Evolutionary conservation across 805 yeast species (phyloP).

Genomic region (Saccharomyces eubayanus): DNA sequence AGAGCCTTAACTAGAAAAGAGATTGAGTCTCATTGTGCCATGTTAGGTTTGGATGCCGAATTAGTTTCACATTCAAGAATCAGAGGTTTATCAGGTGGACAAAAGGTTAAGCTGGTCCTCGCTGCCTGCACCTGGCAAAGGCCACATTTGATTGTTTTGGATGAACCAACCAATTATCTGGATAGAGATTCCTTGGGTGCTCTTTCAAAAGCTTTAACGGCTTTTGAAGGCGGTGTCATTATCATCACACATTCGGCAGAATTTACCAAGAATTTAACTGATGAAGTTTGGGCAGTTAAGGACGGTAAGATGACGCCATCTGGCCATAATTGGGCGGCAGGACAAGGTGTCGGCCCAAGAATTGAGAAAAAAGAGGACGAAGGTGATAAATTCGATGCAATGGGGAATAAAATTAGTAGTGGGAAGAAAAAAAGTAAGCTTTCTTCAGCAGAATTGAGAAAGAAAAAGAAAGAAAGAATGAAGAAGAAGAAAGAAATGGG

Average conservation of each 20-base stretch:
- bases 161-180: constrained; percentile 97
- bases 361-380: constrained; percentile 84
- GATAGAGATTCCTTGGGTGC: constrained; percentile 98
- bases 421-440: constrained; percentile 74
- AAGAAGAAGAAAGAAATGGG: constrained; percentile 98
- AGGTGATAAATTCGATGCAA: constrained; percentile 96
- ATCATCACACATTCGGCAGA: constrained; percentile 98
- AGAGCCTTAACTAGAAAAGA: constrained; percentile 98
- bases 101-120: constrained; percentile 94
- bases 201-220: constrained; percentile 91
- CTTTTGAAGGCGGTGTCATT: constrained; percentile 96
- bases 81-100: constrained; percentile 99
- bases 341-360: constrained; percentile 99
- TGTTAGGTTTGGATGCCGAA: constrained; percentile 95
- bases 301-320: constrained; percentile 98
- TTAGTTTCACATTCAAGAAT: constrained; percentile 97
- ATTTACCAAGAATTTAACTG: constrained; percentile 95
- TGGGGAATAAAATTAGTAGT: constrained; percentile 96
- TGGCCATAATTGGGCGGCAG: constrained; percentile 99
- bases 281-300: constrained; percentile 97
- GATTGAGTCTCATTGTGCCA: constrained; percentile 92
- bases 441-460: constrained; percentile 94
- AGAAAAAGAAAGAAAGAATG: constrained; percentile 99
- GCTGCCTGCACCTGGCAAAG: constrained; percentile 99
- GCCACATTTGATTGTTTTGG: constrained; percentile 95